Conservation (phyloP, 768 basidiomycete species). For the Suillus subaureus region DNA sequence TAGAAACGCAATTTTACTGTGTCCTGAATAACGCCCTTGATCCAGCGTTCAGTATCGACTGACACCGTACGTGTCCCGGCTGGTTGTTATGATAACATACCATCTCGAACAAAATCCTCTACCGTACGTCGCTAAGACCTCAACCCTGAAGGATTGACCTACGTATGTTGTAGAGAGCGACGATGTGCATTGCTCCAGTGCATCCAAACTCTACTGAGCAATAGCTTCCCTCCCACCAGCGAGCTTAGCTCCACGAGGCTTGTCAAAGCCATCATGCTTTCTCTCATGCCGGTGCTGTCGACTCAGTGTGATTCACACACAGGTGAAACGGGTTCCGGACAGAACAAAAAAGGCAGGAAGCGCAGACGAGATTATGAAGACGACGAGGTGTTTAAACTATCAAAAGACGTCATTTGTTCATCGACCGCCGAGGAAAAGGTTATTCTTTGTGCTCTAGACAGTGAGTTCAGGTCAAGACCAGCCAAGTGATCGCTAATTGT, state of each 20-base stretch:
- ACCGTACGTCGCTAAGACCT: constrained; percentile 41
- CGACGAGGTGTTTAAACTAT: constrained; percentile 65
- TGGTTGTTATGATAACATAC: constrained; percentile 55
- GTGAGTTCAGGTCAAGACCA: constrained; percentile 40
- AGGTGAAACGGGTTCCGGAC: constrained; percentile 19
- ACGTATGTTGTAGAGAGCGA: constrained; percentile 32
- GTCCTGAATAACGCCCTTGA: not conserved
- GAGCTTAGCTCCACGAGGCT: constrained; percentile 52
- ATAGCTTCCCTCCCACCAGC: constrained; percentile 51
- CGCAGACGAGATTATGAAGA: constrained; percentile 71
- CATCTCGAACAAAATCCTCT: constrained; percentile 61
- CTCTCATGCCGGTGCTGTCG: constrained; percentile 50
- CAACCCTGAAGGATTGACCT: constrained; percentile 5
- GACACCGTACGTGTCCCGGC: constrained; percentile 52
- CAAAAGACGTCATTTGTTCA: constrained; percentile 49
- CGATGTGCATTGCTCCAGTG: constrained; percentile 48
- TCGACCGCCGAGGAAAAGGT: constrained; percentile 52
- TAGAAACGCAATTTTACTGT: not conserved
- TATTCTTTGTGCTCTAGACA: constrained; percentile 56
- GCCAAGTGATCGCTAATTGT: not conserved
- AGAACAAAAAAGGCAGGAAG: constrained; percentile 65
- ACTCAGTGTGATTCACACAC: constrained; percentile 35
- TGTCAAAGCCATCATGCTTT: constrained; percentile 52
- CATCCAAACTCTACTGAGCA: constrained; percentile 43
- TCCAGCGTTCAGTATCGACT: constrained; percentile 56